Evolutionary conservation across 2,329 filamentous ascomycete species (phyloP), one percentile per base, ranked within the genome.

Genomic region (Cladobotryum protrusum): DNA sequence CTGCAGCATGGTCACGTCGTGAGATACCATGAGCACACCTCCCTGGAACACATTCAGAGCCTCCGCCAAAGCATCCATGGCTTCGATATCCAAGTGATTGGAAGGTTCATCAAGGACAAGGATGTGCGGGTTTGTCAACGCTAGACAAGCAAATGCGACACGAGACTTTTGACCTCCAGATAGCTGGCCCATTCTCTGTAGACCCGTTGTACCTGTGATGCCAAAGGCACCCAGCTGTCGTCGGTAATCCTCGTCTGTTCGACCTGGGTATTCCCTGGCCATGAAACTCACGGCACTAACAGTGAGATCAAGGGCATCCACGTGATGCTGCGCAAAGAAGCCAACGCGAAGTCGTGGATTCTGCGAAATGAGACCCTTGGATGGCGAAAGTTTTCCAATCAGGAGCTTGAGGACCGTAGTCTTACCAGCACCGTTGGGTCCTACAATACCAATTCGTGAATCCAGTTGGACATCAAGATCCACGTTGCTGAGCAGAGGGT

Each of bases 1-100:
- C 75, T 96, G 90, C 68, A 99, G 69, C 89, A 99, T 96, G 1
- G 93, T 97, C 48, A 99, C 93, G 66, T 99, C 93, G 86, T 99
- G 93, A 63, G 88, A 95, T 50, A 99, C 93, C 90, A 99, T 97
- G 61, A 99, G 75, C 49, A 99, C 91, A 67, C 93, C 93, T 54
- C 93, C 93, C 72, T 95, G 81, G 73, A 97, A 99, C 56, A 85
- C 81, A 59, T 83, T 79, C 59, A 99, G 75, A 14, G 93, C 93
- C 29, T 86, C 83, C 4, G 89, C 85, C 47, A 99, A 76, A 11
- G 93, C 92, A 68, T 99, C 93, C 93, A 99, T 96, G 56, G 93
- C 93, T 70, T 99, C 93, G 60, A 99, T 97, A 81, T 99, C 93
- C 61, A 99, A 76, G 70, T 99, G 93, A 75, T 99, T 99, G 56